Percentiles rank a stretch among this genome's conserved stretches.
These are phyloP conservation scores for apple (Malus domestica) DNA, from an alignment of 306 rosid species.

Conservation along the genomic window ASM211411v1 NC_041792.1:26965907-26966406, in stretches of 20 bases:
- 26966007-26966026: conserved; percentile 27
- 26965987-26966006: conserved; percentile 49
- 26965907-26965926: not conserved
- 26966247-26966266: not conserved
- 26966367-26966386: not conserved
- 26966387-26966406: not conserved
- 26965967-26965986: not conserved
- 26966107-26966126: conserved; percentile 49
- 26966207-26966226: not conserved
- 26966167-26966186: not conserved
- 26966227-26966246: not conserved
- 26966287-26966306: not conserved
- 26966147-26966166: conserved; percentile 30
- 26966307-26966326: not conserved
- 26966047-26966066: conserved; percentile 32
- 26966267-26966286: not conserved
- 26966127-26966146: conserved; percentile 44
- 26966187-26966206: too few relatives aligned
- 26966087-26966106: conserved; percentile 83
- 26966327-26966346: not conserved
- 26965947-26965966: not conserved
- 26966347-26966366: not conserved
- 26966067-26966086: conserved; percentile 83
- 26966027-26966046: conserved; percentile 14
- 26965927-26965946: not conserved